These are phyloP conservation scores for Samsoniella hepiali DNA, from an alignment of 2,329 filamentous ascomycete genomes.

Conservation along the genomic window DNA sequence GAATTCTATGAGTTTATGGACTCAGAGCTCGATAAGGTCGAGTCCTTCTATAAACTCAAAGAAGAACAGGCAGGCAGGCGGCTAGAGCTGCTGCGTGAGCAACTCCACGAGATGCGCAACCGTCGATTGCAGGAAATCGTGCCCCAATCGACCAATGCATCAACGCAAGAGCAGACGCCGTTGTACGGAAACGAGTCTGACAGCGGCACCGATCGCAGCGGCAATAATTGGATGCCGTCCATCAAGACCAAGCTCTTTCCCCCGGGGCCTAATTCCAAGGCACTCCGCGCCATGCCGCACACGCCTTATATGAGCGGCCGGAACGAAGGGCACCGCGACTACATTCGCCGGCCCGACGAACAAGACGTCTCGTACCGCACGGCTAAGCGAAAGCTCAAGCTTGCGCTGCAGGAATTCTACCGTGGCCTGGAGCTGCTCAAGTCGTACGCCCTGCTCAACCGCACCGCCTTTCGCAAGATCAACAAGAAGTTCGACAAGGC, in stretches of 20 bases:
- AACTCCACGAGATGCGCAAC: slow-evolving; percentile 91
- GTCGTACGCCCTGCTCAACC: slow-evolving; percentile 83
- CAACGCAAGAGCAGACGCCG: slow-evolving; percentile 35
- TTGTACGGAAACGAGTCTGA: slow-evolving; percentile 25
- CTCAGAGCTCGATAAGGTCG: slow-evolving; percentile 82
- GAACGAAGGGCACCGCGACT: slow-evolving; percentile 43
- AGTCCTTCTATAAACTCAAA: slow-evolving; percentile 82
- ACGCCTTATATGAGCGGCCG: slow-evolving; percentile 43
- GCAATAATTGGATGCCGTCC: slow-evolving; percentile 46
- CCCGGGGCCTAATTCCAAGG: slow-evolving; percentile 59
- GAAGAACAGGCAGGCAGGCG: slow-evolving; percentile 79
- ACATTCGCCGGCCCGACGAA: slow-evolving; percentile 45
- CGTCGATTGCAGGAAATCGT: slow-evolving; percentile 65
- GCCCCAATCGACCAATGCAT: neutral
- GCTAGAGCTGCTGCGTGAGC: slow-evolving; percentile 68
- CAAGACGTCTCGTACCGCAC: slow-evolving; percentile 74
- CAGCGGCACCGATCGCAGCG: slow-evolving; percentile 22
- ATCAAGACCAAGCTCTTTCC: slow-evolving; percentile 53
- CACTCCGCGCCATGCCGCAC: slow-evolving; percentile 51
- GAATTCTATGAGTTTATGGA: slow-evolving; percentile 89
- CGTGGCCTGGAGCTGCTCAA: slow-evolving; percentile 88
- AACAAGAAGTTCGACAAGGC: slow-evolving; percentile 99
- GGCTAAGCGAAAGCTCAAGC: slow-evolving; percentile 88
- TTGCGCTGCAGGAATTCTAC: slow-evolving; percentile 90
- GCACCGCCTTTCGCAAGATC: slow-evolving; percentile 92